These are phyloP conservation scores for Fomes fomentarius DNA, from an alignment of 1,284 basidiomycete genomes.

Conservation along the genomic window DNA sequence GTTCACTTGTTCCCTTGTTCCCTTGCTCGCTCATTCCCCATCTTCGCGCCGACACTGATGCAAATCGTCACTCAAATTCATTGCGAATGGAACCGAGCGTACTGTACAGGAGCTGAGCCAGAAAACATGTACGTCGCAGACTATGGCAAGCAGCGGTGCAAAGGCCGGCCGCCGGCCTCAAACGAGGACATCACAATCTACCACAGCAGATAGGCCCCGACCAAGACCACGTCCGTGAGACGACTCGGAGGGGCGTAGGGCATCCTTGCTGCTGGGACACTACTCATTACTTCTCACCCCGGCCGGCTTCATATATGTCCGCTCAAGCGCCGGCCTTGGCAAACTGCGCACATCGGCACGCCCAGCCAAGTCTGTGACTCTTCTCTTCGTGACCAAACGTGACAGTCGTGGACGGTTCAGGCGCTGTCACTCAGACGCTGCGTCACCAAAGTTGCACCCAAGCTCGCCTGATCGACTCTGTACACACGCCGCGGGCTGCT, in stretches of 20 bases:
- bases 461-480: neutral
- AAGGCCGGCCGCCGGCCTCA: conserved; percentile 63
- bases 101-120: too few relatives aligned
- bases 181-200: conserved; percentile 63
- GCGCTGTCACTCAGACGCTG: neutral
- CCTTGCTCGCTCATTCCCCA: too few relatives aligned
- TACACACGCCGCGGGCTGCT: neutral
- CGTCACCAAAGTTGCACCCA: neutral
- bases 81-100: too few relatives aligned
- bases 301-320: conserved; percentile 14
- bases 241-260: conserved; percentile 30
- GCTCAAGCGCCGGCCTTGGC: neutral
- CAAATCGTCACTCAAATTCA: too few relatives aligned
- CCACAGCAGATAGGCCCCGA: conserved; percentile 36
- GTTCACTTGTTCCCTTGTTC: too few relatives aligned
- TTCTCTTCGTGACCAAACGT: neutral
- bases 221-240: conserved; percentile 12
- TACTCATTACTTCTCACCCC: too few relatives aligned
- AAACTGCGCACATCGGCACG: too few relatives aligned
- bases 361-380: too few relatives aligned
- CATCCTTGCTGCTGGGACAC: conserved; percentile 22
- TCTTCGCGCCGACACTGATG: too few relatives aligned
- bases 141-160: conserved; percentile 69
- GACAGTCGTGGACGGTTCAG: neutral
- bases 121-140: conserved; percentile 59